These are phyloP conservation scores for Spirogloea muscicola DNA, from an alignment of 139 green algal species.

Conservation along the genomic window DNA sequence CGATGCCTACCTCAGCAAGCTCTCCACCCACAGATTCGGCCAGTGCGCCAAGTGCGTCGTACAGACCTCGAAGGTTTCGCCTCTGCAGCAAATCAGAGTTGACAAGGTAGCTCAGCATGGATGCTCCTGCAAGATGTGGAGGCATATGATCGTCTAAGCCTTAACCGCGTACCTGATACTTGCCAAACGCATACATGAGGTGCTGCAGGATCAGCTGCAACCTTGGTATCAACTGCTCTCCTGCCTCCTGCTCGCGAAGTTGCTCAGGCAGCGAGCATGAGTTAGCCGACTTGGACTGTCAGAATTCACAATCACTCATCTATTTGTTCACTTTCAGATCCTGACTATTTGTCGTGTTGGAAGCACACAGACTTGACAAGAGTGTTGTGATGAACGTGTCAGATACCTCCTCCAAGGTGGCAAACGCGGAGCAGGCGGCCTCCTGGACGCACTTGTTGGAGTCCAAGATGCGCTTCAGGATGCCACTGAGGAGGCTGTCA, in stretches of 20 bases:
- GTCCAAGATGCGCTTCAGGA: slow-evolving; percentile 72
- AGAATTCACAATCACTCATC: too few relatives aligned
- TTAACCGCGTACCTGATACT: slow-evolving; percentile 43
- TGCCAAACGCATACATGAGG: slow-evolving; percentile 46
- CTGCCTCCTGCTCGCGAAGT: slow-evolving; percentile 41
- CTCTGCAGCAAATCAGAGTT: slow-evolving; percentile 48
- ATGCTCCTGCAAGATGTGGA: too few relatives aligned
- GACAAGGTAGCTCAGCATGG: too few relatives aligned
- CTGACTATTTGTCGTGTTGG: too few relatives aligned
- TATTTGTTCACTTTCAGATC: too few relatives aligned
- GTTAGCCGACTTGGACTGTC: too few relatives aligned
- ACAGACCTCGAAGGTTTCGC: slow-evolving; percentile 73
- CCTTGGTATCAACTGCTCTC: slow-evolving; percentile 55
- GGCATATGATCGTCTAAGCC: too few relatives aligned
- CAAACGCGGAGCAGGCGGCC: slow-evolving; percentile 77
- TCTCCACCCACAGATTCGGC: slow-evolving; percentile 56
- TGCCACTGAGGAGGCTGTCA: slow-evolving; percentile 60
- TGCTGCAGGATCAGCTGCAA: slow-evolving; percentile 49
- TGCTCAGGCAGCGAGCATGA: too few relatives aligned
- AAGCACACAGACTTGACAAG: too few relatives aligned
- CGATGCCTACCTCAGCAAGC: slow-evolving; percentile 35
- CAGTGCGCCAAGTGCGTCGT: slow-evolving; percentile 78
- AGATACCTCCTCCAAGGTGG: slow-evolving; percentile 51
- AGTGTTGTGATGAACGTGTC: too few relatives aligned
- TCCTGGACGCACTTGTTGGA: slow-evolving; percentile 79